A percentile compares a stretch with the other conserved stretches of the same genome.
Evolutionary conservation across 768 basidiomycete genomes (phyloP).

Genomic region (Suillus luteus): DNA sequence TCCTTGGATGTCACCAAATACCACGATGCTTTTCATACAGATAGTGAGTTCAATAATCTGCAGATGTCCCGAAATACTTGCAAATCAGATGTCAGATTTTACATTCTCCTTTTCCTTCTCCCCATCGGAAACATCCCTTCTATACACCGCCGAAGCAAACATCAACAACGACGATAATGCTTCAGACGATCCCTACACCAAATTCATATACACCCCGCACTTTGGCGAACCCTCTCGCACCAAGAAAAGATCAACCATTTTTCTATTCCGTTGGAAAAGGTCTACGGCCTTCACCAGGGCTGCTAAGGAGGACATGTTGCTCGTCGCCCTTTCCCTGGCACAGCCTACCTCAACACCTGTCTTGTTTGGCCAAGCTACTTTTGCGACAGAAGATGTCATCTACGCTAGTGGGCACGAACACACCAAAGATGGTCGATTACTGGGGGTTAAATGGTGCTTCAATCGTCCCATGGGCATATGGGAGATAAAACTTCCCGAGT

Average conservation of each 20-base stretch:
- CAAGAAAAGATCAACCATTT: slow-evolving; percentile 54
- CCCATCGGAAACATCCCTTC: slow-evolving; percentile 48
- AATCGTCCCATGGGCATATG: slow-evolving; percentile 63
- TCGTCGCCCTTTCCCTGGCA: slow-evolving; percentile 18
- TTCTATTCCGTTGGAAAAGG: slow-evolving; percentile 50
- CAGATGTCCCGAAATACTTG: neutral
- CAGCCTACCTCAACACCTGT: slow-evolving; percentile 24
- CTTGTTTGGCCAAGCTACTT: slow-evolving; percentile 58
- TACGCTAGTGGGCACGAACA: slow-evolving; percentile 66
- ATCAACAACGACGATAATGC: slow-evolving; percentile 20
- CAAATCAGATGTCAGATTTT: slow-evolving; percentile 42
- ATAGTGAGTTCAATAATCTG: slow-evolving; percentile 42
- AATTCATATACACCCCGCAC: slow-evolving; percentile 57
- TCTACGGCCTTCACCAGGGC: slow-evolving; percentile 16
- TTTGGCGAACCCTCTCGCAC: slow-evolving; percentile 65
- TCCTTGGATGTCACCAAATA: slow-evolving; percentile 57
- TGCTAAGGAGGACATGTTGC: slow-evolving; percentile 12
- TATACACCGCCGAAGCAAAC: slow-evolving; percentile 65
- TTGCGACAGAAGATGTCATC: slow-evolving; percentile 44
- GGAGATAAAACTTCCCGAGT: slow-evolving; percentile 40
- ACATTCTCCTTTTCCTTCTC: slow-evolving; percentile 56
- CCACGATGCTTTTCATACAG: slow-evolving; percentile 62
- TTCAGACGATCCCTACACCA: slow-evolving; percentile 32
- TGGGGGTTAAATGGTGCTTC: slow-evolving; percentile 61
- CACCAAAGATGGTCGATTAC: slow-evolving; percentile 53